These are phyloP conservation scores for Aspergillus sergii DNA, from an alignment of 2,329 filamentous ascomycete genomes.

Conservation along the genomic window DNA sequence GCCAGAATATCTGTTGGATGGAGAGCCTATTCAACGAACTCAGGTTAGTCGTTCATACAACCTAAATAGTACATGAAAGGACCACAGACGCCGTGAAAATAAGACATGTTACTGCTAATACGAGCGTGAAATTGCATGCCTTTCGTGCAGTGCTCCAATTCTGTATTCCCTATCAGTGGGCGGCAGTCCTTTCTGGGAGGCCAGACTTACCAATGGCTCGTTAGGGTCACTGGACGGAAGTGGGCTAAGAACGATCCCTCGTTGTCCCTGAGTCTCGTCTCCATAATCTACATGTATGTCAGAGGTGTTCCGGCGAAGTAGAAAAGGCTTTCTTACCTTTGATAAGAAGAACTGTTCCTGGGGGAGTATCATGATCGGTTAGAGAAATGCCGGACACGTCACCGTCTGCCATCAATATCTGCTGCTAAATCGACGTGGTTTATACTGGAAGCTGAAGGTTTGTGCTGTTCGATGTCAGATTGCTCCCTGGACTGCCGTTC, in stretches of 20 bases:
- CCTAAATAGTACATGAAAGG: neutral
- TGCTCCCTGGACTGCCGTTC: neutral
- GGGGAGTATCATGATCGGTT: conserved; percentile 16
- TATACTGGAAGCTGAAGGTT: neutral
- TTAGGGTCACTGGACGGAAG: conserved; percentile 42
- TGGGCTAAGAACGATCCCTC: conserved; percentile 37
- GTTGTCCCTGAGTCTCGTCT: conserved; percentile 12
- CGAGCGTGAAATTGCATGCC: conserved; percentile 45
- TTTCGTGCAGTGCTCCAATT: conserved; percentile 51
- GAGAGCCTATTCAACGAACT: conserved; percentile 29
- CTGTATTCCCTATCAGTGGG: conserved; percentile 17
- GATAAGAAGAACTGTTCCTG: conserved; percentile 31
- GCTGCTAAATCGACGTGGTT: neutral
- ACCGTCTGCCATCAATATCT: conserved; percentile 17
- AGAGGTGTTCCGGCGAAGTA: no score
- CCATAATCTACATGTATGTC: conserved; percentile 15
- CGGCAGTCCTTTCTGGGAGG: neutral
- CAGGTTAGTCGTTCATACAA: neutral
- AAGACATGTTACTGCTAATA: conserved; percentile 47
- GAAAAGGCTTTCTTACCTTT: conserved; percentile 15
- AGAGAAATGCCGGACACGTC: neutral
- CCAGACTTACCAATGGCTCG: conserved; percentile 36
- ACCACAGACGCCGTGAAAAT: conserved; percentile 41
- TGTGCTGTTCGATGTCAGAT: neutral
- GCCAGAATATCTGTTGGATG: conserved; percentile 49